Conservation (phyloP, 768 basidiomycete species). For the Collybia nuda region DNA sequence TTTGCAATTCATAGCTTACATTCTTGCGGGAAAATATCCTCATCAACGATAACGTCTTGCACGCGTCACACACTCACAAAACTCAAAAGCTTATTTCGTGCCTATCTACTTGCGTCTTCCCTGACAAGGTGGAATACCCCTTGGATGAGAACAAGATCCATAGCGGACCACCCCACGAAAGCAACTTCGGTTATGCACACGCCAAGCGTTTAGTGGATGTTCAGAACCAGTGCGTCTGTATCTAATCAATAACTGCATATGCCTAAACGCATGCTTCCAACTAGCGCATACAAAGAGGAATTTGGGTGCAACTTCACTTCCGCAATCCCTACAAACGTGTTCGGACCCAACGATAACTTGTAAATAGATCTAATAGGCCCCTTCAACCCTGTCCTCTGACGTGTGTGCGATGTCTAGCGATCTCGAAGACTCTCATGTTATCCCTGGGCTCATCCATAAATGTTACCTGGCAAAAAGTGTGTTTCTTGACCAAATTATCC, state of each 20-base stretch:
- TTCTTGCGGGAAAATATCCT: constrained; percentile 94
- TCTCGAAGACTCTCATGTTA: constrained; percentile 89
- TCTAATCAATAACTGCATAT: neutral
- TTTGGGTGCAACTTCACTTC: constrained; percentile 95
- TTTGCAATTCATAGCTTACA: constrained; percentile 53
- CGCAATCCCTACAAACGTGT: constrained; percentile 97
- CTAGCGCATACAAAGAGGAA: constrained; percentile 94
- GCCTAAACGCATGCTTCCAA: neutral
- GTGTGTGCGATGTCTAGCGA: constrained; percentile 50
- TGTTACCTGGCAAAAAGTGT: constrained; percentile 89
- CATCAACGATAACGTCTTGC: constrained; percentile 94
- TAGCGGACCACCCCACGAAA: constrained; percentile 86
- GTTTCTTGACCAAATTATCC: constrained; percentile 1
- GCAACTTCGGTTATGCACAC: constrained; percentile 96
- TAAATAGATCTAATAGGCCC: constrained; percentile 26
- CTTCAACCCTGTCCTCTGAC: neutral
- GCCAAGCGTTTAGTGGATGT: constrained; percentile 96
- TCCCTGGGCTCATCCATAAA: constrained; percentile 91
- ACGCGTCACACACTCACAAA: constrained; percentile 64
- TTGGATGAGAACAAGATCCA: constrained; percentile 94
- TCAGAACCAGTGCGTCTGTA: constrained; percentile 76
- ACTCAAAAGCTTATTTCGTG: constrained; percentile 88
- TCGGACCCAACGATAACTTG: constrained; percentile 95
- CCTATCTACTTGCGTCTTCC: constrained; percentile 96
- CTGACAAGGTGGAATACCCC: constrained; percentile 92